Base-by-base conservation (phyloP, 352 stramenopile species). In the Nothophytophthora sp. region DNA sequence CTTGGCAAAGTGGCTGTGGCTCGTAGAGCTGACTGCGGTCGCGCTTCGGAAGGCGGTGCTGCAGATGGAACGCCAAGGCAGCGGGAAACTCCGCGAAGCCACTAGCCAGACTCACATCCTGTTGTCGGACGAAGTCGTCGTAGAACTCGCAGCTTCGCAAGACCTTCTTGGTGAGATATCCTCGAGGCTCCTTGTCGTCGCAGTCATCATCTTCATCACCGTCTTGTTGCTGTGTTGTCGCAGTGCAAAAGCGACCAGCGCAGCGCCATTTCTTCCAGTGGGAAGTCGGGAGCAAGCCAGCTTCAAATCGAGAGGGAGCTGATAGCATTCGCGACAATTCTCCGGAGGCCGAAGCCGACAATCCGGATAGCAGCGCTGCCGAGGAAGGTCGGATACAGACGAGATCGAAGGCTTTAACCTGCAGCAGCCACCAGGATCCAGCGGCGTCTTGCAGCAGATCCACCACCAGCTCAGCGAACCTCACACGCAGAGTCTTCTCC, bases 111-210 rank as follows among this genome's bases (percentile, higher is more conserved):
- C 76, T 87, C 47, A 75, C 58, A 47, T 85, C 72, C 15, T 63
- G 49, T 8, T 55, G 60, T 4, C 33, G 56, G 19, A 65, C 49
- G 50, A 72, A 85, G 29, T 69, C 55, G 22, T 87, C 67, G 53
- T 70, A 82, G 33, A 89, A 90, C 24, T 86, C 73, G 37, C 78
- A 90, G 54, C 73, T 86, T 24, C 81, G 61, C 18, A 88, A 7
- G 24, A 86, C 64, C 36, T 88, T 89, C 39, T 84, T 86, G n/a
- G 69, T 86, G 10, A 87, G 43, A 52, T 67, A 81, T 1, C 71
- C 75, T 2, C 73, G 70, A 18, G 77, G 64, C 29, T 69, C 36
- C 3, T 50, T 63, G 7, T 37, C 25, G 16, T 55, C 38, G 3
- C 57, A 24, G 1, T 43, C 29, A 8, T 23, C 8, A 9, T 52